Percentiles rank a stretch among this genome's conserved stretches.
Conservation (phyloP, 2,329 filamentous ascomycete genomes). For the Hysterium pulicare region DNA sequence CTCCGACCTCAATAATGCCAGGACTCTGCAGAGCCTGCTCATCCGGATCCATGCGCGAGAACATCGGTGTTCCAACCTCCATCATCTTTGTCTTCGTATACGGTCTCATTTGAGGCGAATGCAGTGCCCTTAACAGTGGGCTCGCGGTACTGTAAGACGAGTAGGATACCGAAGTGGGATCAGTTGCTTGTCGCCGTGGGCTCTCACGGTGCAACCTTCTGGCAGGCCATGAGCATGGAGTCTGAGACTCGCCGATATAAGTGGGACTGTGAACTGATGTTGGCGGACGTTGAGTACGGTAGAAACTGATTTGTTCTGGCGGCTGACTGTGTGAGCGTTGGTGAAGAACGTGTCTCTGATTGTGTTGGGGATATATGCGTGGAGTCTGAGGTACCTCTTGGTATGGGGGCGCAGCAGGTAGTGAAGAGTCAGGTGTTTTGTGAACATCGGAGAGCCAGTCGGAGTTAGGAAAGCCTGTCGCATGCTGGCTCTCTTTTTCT, state of each 20-base stretch:
- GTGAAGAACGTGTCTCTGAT: background rate
- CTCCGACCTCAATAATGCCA: conserved; percentile 29
- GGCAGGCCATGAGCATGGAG: no score
- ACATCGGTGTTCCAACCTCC: background rate
- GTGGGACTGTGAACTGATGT: no score
- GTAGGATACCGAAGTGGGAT: background rate
- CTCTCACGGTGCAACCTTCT: background rate
- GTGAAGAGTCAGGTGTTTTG: no score
- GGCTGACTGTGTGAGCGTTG: background rate
- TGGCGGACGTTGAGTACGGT: background rate
- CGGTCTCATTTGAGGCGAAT: background rate
- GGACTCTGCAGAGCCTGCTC: conserved; percentile 17
- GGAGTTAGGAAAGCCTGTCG: background rate
- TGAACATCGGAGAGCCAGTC: no score
- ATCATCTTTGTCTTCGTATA: conserved; percentile 1
- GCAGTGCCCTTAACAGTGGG: background rate
- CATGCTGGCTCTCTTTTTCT: no score
- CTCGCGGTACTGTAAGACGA: conserved; percentile 4
- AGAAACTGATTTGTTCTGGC: background rate
- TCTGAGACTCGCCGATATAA: no score
- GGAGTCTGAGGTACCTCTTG: no score
- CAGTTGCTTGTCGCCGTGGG: background rate
- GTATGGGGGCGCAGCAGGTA: no score
- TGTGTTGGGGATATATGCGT: background rate
- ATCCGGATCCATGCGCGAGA: conserved; percentile 21